Percentiles rank a stretch among this genome's conserved stretches.
Evolutionary conservation across 768 basidiomycete species (phyloP).

Genomic region (Polyporus arcularius): DNA sequence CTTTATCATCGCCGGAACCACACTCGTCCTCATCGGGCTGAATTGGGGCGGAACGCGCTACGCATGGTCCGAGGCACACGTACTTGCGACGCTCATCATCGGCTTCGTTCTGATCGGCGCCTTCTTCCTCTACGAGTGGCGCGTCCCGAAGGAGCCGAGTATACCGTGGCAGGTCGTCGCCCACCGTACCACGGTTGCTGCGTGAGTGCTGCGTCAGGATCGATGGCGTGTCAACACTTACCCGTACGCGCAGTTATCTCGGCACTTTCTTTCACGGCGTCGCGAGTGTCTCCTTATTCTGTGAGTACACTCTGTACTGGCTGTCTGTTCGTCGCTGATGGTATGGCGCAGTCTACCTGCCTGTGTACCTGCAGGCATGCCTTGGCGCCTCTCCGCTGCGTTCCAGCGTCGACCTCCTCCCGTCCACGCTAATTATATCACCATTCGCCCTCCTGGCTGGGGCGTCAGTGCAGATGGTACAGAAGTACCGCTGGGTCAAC

Average conservation of each 20-base stretch:
- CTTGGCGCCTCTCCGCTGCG: constrained; percentile 37
- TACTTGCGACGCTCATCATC: constrained; percentile 42
- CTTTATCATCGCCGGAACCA: constrained; percentile 34
- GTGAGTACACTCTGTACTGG: neutral
- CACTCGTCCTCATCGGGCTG: constrained; percentile 36
- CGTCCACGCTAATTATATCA: constrained; percentile 33
- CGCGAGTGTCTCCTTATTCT: constrained; percentile 7
- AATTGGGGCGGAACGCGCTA: constrained; percentile 45
- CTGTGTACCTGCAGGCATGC: constrained; percentile 43
- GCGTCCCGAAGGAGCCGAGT: constrained; percentile 17
- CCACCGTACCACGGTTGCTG: constrained; percentile 1
- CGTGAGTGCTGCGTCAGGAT: neutral
- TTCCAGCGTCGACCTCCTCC: constrained; percentile 37
- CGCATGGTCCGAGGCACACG: constrained; percentile 38
- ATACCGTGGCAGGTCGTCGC: constrained; percentile 21
- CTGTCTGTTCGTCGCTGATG: neutral
- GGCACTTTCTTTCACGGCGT: constrained; percentile 12
- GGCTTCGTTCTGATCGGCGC: constrained; percentile 36
- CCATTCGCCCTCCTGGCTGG: constrained; percentile 42
- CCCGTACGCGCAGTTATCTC: constrained; percentile 1
- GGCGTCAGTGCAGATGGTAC: constrained; percentile 33
- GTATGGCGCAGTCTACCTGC: constrained; percentile 38
- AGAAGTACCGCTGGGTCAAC: constrained; percentile 40
- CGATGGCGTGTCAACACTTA: neutral
- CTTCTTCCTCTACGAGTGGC: constrained; percentile 22